A percentile compares a stretch with the other conserved stretches of the same genome.
Evolutionary conservation across 495 filamentous ascomycete species (phyloP).

Genomic region (Xylaria sp.): DNA sequence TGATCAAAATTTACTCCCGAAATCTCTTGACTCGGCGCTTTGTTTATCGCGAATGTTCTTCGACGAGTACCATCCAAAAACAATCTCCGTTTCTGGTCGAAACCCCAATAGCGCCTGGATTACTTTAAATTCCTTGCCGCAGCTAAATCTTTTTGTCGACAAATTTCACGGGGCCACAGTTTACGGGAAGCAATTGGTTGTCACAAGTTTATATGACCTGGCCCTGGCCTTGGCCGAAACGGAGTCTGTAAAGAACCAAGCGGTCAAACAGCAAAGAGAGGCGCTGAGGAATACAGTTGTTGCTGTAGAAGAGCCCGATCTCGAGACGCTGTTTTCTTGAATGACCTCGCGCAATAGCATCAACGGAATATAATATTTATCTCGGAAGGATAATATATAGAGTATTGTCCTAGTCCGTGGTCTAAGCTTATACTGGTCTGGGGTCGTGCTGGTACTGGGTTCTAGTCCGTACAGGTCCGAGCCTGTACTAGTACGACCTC

Average conservation of each 20-base stretch:
- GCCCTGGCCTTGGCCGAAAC: not conserved
- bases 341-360: not conserved
- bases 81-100: not conserved
- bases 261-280: not conserved
- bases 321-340: slow-evolving; percentile 10
- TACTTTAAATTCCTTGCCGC: not conserved
- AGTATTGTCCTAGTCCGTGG: too few relatives aligned
- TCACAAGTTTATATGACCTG: not conserved
- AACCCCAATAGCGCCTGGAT: not conserved
- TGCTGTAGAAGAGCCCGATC: not conserved
- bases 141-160: not conserved
- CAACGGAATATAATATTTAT: not conserved
- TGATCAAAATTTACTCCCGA: not conserved
- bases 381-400: too few relatives aligned
- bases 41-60: not conserved
- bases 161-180: not conserved
- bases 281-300: not conserved
- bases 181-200: not conserved
- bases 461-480: too few relatives aligned
- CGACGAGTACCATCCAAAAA: slow-evolving; percentile 5
- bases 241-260: not conserved
- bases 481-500: too few relatives aligned
- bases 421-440: too few relatives aligned
- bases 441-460: too few relatives aligned
- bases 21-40: not conserved